These are phyloP conservation scores for Fusarium armeniacum DNA, from an alignment of 2,329 filamentous ascomycete genomes.

Conservation along the genomic window DNA sequence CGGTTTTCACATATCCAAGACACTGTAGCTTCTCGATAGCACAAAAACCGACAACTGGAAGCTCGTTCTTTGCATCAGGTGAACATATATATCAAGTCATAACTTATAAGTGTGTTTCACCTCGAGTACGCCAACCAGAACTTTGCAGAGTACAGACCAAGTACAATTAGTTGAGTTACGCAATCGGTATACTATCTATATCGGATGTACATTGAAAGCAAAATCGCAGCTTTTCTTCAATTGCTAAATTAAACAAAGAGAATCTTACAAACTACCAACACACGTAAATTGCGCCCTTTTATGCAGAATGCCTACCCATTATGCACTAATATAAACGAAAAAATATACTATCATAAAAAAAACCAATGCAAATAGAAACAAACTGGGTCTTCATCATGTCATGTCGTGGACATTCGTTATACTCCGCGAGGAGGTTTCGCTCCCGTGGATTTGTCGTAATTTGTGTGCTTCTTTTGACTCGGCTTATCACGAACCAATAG, in stretches of 20 bases:
- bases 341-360: slow-evolving; percentile 12
- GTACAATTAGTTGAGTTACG: background rate
- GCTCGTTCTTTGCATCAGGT: background rate
- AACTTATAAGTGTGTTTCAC: background rate
- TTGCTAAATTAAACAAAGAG: background rate
- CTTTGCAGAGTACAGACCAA: background rate
- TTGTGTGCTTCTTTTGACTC: slow-evolving; percentile 37
- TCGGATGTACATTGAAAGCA: background rate
- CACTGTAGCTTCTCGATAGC: background rate
- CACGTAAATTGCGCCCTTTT: slow-evolving; percentile 31
- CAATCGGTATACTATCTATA: background rate
- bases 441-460: slow-evolving; percentile 39
- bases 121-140: background rate
- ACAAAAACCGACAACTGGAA: background rate
- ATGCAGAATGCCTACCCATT: slow-evolving; percentile 41
- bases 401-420: slow-evolving; percentile 38
- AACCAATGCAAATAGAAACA: slow-evolving; percentile 28
- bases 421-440: slow-evolving; percentile 17
- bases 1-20: background rate
- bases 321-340: slow-evolving; percentile 39
- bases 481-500: slow-evolving; percentile 39
- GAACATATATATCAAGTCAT: background rate
- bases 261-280: slow-evolving; percentile 4
- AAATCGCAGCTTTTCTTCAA: background rate
- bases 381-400: slow-evolving; percentile 29